These are phyloP conservation scores for Rhizoclosmatium globosum DNA, from an alignment of 192 early-diverging fungal species.

Conservation along the genomic window DNA sequence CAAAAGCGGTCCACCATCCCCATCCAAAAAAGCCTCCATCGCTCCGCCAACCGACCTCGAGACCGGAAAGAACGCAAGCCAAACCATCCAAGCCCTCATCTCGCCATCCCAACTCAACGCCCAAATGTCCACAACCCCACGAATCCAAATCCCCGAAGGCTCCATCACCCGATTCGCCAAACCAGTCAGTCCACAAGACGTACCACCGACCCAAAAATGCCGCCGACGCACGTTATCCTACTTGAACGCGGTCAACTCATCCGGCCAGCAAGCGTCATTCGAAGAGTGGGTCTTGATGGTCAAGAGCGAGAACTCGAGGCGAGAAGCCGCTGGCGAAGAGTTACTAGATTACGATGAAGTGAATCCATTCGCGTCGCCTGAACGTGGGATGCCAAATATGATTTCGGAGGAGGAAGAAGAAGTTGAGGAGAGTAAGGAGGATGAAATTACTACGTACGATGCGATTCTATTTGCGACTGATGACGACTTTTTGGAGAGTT, in stretches of 20 bases:
- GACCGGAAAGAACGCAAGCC: neutral
- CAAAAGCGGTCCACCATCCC: neutral
- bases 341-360: conserved; percentile 48
- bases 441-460: conserved; percentile 46
- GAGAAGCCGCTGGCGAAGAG: conserved; percentile 18
- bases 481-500: conserved; percentile 67
- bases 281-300: conserved; percentile 60
- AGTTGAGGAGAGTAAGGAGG: conserved; percentile 4
- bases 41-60: neutral
- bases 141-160: conserved; percentile 43
- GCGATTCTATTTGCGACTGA: conserved; percentile 68
- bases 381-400: neutral
- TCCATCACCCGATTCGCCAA: conserved; percentile 52
- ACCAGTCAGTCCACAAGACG: conserved; percentile 34
- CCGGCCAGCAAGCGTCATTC: conserved; percentile 46
- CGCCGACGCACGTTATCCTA: conserved; percentile 54
- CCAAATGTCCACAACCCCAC: neutral
- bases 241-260: conserved; percentile 52
- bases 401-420: conserved; percentile 1
- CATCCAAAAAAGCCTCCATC: neutral
- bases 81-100: conserved; percentile 23
- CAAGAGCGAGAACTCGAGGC: conserved; percentile 10
- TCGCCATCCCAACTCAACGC: conserved; percentile 2
- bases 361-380: conserved; percentile 37
- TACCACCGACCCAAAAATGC: conserved; percentile 42